Evolutionary conservation across 1,284 basidiomycete species (phyloP), one percentile per base, ranked within the genome.

Genomic region (Ceratobasidium sp.): DNA sequence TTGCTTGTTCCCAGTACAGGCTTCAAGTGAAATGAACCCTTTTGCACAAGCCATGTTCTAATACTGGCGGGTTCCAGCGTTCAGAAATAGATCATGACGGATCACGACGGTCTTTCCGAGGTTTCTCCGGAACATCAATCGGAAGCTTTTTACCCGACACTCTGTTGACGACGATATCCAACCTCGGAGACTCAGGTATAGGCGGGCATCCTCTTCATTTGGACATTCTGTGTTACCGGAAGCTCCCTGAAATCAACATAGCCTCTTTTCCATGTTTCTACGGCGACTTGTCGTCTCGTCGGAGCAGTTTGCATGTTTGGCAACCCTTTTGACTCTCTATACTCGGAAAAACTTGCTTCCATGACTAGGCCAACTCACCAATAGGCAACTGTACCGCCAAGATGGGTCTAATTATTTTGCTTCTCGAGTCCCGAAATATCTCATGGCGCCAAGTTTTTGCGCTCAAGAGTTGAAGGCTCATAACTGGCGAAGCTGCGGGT

Each of bases 381-480:
- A 65, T 65, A 38, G 62, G 62, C 27, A 18, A 46, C 62, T 10
- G 14, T 23, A 18, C 62, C 62, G 62, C 62, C 41, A 44, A 46
- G 33, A 12, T 10, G 41, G 33, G 48, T 12, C 41, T 46, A 23
- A 46, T 46, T 46, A 65, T 65, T 65, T 12, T 20, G 12, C 41
- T 46, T 46, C 41, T 35, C n/a, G 18, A 0, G n/a, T 46, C 41
- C 38, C 30, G 23, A 18, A 23, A 46, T 46, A 46, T 44, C 33
- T n/a, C 41, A 23, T 65, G 33, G 41, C 16, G 62, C 62, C 41
- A 46, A 65, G 62, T 65, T 64, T 35, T 64, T 44, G 60, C 60
- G 35, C n/a, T 20, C 16, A 5, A 64, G 60, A 3, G n/a, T 46
- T 16, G 38, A 64, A 27, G 20, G 18, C 60, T 44, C n/a, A 64